Conservation (phyloP, 768 basidiomycete species). For the Cyathus striatus region DNA sequence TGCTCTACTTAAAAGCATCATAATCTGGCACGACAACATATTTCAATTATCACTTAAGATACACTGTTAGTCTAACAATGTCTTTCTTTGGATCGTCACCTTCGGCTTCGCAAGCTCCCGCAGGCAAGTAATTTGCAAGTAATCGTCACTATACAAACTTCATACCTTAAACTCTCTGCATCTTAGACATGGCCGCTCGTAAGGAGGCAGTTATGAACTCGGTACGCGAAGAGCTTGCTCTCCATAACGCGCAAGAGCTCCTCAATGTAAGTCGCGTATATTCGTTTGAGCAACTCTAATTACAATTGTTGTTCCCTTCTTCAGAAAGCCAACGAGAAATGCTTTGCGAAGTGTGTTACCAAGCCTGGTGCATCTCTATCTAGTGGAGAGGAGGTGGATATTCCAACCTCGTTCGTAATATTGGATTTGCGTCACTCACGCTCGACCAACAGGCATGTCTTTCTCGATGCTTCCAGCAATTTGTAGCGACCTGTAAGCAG, state of each 20-base stretch:
- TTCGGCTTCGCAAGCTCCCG: no score
- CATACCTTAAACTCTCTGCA: not conserved
- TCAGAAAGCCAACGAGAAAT: conserved; percentile 78
- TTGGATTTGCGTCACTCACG: conserved; percentile 2
- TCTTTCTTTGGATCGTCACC: not conserved
- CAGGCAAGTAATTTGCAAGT: not conserved
- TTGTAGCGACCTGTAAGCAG: conserved; percentile 78
- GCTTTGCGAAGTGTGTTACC: conserved; percentile 70
- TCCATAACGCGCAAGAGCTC: conserved; percentile 76
- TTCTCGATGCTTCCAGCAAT: conserved; percentile 71
- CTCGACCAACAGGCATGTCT: conserved; percentile 58
- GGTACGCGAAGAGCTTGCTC: conserved; percentile 64
- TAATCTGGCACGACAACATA: no score
- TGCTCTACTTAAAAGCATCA: no score
- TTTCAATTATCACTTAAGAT: not conserved
- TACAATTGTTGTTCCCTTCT: no score
- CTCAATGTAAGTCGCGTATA: conserved; percentile 59
- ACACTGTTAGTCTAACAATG: not conserved
- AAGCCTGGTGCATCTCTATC: conserved; percentile 71
- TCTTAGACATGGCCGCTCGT: conserved; percentile 36
- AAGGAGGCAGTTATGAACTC: conserved; percentile 59
- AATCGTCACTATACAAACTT: not conserved
- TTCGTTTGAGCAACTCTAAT: no score
- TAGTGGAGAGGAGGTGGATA: conserved; percentile 67
- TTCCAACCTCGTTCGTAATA: not conserved